Conservation (phyloP, 441 rosid genomes). For the Gossypium schwendimanii region DNA sequence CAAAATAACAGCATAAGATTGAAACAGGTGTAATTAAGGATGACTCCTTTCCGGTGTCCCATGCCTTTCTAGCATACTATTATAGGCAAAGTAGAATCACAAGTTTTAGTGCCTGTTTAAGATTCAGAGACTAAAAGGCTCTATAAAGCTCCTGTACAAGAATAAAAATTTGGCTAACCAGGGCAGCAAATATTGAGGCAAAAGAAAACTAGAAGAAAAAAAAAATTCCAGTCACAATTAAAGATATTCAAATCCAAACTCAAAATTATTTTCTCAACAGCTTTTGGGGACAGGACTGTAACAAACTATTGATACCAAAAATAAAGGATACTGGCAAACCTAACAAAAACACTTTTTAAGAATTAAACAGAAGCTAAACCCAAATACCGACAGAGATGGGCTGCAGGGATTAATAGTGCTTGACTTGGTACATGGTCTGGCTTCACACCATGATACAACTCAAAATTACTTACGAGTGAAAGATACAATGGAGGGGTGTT, state of each 20-base stretch:
- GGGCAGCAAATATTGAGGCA: neutral
- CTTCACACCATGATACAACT: neutral
- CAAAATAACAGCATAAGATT: neutral
- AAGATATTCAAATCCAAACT: neutral
- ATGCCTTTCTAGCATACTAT: neutral
- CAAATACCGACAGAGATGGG: neutral
- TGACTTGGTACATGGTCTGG: neutral
- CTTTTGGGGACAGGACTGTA: neutral
- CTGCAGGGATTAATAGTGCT: too few relatives aligned
- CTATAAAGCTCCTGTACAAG: neutral
- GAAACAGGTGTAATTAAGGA: neutral
- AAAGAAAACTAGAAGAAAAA: neutral
- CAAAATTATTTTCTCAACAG: neutral
- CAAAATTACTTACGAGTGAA: neutral
- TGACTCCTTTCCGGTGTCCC: neutral
- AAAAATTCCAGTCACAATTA: neutral
- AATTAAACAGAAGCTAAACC: neutral
- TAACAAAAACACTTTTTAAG: neutral
- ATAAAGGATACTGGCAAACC: neutral
- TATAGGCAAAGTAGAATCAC: neutral
- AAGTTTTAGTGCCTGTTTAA: neutral
- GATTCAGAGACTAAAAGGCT: neutral
- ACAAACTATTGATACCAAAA: neutral
- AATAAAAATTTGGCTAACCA: neutral
- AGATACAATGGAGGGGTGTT: neutral